These are phyloP conservation scores for Acacia confusa DNA, from an alignment of 306 rosid genomes.

Conservation along the genomic window DNA sequence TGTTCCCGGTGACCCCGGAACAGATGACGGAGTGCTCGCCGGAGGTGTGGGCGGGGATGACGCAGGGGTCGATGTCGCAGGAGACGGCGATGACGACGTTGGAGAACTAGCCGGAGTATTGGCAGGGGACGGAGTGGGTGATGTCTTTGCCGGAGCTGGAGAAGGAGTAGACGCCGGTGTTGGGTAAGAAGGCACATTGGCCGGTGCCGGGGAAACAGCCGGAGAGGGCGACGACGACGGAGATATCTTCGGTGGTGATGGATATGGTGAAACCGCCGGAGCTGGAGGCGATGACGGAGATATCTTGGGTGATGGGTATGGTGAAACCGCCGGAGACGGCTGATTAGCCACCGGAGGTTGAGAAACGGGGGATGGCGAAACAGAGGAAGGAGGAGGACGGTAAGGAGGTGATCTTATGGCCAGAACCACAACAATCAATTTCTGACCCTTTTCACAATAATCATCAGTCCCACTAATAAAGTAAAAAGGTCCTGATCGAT, in stretches of 20 bases:
- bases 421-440: slow-evolving; percentile 54
- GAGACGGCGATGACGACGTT: neutral
- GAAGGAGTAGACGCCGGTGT: neutral
- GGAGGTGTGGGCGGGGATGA: neutral
- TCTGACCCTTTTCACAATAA: slow-evolving; percentile 69
- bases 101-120: slow-evolving; percentile 8
- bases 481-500: slow-evolving; percentile 63
- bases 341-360: slow-evolving; percentile 4
- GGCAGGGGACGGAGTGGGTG: slow-evolving; percentile 25
- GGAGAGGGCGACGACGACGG: neutral
- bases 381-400: neutral
- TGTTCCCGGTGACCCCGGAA: neutral
- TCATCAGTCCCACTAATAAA: slow-evolving; percentile 63
- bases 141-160: neutral
- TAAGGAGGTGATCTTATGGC: slow-evolving; percentile 23
- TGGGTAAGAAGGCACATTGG: neutral
- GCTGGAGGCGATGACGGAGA: neutral
- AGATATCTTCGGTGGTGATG: neutral
- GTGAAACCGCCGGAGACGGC: slow-evolving; percentile 12
- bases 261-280: neutral
- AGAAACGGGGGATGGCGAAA: neutral
- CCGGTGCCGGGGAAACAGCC: neutral
- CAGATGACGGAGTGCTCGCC: neutral
- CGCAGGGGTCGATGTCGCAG: neutral
- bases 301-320: neutral